These are phyloP conservation scores for Madurella mycetomatis DNA, from an alignment of 2,329 filamentous ascomycete genomes.

Conservation along the genomic window DNA sequence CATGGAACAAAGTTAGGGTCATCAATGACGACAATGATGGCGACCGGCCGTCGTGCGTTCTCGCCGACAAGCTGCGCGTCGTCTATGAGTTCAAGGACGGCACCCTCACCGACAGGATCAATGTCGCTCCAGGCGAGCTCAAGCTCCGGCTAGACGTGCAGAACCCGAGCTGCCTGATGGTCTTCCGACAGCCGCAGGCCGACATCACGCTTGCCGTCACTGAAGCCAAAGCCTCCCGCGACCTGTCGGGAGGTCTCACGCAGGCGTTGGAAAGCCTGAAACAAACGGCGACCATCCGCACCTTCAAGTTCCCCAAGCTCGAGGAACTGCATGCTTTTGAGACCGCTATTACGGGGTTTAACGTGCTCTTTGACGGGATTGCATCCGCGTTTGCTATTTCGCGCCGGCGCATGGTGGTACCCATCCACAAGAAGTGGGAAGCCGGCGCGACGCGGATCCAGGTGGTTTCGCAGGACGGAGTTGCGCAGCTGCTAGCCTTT, in stretches of 20 bases:
- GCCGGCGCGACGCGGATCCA: conserved; percentile 75
- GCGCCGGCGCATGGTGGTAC: conserved; percentile 80
- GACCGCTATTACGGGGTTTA: conserved; percentile 72
- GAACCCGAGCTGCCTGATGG: conserved; percentile 56
- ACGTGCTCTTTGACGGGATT: conserved; percentile 67
- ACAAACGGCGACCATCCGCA: conserved; percentile 61
- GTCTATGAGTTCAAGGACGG: conserved; percentile 72
- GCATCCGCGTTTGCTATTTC: conserved; percentile 76
- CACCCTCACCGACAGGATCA: conserved; percentile 77
- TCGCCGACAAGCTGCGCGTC: conserved; percentile 71
- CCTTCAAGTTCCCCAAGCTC: conserved; percentile 62
- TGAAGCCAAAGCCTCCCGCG: conserved; percentile 59
- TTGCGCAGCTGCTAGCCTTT: conserved; percentile 76
- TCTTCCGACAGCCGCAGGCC: conserved; percentile 68
- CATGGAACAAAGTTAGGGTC: conserved; percentile 65
- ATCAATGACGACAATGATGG: conserved; percentile 66
- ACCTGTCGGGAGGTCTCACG: conserved; percentile 58
- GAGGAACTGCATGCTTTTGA: conserved; percentile 75
- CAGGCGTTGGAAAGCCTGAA: conserved; percentile 59
- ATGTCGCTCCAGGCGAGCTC: conserved; percentile 71
- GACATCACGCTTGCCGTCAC: conserved; percentile 74
- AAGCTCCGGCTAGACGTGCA: conserved; percentile 61
- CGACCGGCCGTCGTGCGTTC: conserved; percentile 60
- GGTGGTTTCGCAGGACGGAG: conserved; percentile 69
- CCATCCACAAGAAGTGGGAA: conserved; percentile 93